A percentile compares a stretch with the other conserved stretches of the same genome.
phyloP scores from a whole-genome alignment of 352 stramenopile genomes.

The Globisporangium iwayamae region DNA sequence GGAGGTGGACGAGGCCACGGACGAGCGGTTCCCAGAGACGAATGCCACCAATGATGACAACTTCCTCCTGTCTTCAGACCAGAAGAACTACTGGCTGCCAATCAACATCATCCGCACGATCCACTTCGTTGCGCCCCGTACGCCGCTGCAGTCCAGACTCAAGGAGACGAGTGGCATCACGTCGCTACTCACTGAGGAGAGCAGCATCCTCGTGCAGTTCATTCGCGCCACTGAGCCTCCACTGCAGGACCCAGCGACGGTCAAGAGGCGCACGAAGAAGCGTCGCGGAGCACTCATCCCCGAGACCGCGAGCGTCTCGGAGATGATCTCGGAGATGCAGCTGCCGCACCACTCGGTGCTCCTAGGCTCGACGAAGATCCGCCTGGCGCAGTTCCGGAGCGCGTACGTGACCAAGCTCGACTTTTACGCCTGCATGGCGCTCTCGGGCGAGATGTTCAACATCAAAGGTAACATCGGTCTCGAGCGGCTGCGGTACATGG shows the following conservation, averaged over 20 bases:
- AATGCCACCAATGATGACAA: slow-evolving; percentile 8
- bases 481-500: slow-evolving; percentile 69
- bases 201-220: slow-evolving; percentile 72
- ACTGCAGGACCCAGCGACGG: slow-evolving; percentile 44
- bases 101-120: slow-evolving; percentile 75
- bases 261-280: slow-evolving; percentile 27
- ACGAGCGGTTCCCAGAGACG: slow-evolving; percentile 15
- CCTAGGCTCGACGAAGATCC: slow-evolving; percentile 69
- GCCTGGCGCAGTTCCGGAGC: slow-evolving; percentile 76
- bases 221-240: slow-evolving; percentile 70
- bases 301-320: slow-evolving; percentile 19
- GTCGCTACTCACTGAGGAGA: slow-evolving; percentile 64
- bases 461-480: slow-evolving; percentile 82
- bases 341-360: slow-evolving; percentile 41
- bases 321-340: slow-evolving; percentile 38
- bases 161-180: slow-evolving; percentile 72
- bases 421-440: slow-evolving; percentile 80
- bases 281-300: slow-evolving; percentile 43
- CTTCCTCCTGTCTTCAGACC: neutral
- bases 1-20: slow-evolving; percentile 20
- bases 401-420: slow-evolving; percentile 85
- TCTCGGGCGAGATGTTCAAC: slow-evolving; percentile 78
- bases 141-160: slow-evolving; percentile 65
- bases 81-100: slow-evolving; percentile 68
- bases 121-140: slow-evolving; percentile 73